phyloP scores from a whole-genome alignment of 2,329 filamentous ascomycete species.

The Didymosphaeria variabile region DNA sequence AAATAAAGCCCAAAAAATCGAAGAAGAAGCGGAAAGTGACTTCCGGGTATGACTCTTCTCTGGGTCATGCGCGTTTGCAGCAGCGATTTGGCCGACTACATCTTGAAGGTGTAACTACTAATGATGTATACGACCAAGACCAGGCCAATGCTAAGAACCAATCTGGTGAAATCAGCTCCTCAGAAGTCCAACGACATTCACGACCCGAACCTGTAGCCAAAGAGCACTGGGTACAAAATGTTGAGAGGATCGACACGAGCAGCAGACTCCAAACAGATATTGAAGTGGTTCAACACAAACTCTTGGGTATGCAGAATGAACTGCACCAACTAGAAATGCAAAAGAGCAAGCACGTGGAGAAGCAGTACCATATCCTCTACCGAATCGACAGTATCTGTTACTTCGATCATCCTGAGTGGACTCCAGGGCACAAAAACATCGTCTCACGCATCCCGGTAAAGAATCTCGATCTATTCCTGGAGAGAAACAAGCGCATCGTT shows the following conservation, averaged over 20 bases:
- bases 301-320: slow-evolving; percentile 12
- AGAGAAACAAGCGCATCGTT: slow-evolving; percentile 23
- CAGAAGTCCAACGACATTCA: too few relatives aligned
- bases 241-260: neutral
- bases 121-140: neutral
- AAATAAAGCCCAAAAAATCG: neutral
- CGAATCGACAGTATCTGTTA: slow-evolving; percentile 11
- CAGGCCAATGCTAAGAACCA: neutral
- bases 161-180: neutral
- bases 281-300: slow-evolving; percentile 5
- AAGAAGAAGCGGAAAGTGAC: neutral
- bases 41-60: neutral
- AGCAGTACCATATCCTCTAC: slow-evolving; percentile 19
- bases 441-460: slow-evolving; percentile 18
- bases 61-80: neutral
- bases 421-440: slow-evolving; percentile 12
- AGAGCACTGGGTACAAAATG: neutral
- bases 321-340: slow-evolving; percentile 7
- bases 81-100: slow-evolving; percentile 1
- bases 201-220: neutral
- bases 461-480: slow-evolving; percentile 23
- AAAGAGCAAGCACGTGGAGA: neutral
- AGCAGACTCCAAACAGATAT: neutral
- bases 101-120: neutral
- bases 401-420: slow-evolving; percentile 25